Evolutionary conservation across 441 rosid species (phyloP), one percentile per base, ranked within the genome.

Genomic region (Sinapis alba): DNA sequence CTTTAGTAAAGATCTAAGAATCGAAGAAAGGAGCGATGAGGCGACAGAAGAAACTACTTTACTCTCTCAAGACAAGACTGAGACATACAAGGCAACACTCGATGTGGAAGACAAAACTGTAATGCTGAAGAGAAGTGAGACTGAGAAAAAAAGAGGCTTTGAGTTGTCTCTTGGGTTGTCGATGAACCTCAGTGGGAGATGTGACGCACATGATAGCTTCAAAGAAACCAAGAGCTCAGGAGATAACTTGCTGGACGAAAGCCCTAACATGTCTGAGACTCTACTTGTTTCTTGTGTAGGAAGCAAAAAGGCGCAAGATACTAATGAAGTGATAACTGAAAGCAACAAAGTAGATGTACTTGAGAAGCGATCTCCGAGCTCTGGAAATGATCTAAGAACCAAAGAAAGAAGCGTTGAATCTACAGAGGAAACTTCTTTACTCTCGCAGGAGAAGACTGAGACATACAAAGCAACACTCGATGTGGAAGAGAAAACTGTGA

Each of bases 341-440:
- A 38, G 64, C 0, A 59, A 15, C 23, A 51, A 50, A 61, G 73
- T 61, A 20, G 41, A 34, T 60, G 8, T 1, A 41, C 5, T 43
- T n/a, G 60, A n/a, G 54, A 70, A 41, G 41, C 62, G 81, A 62
- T 82, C 87, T 50, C 90, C 93, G 38, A 89, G 90, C 82, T 89
- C 87, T 6, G 71, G 79, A 78, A 68, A 83, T 65, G 84, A 85
- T 75, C 86, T 82, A 54, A 80, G 72, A 51, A 69, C 36, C 3
- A 85, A 84, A 71, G 90, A 81, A 54, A 83, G 80, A 69, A 80
- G 59, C 0, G 83, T 82, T 76, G 86, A 83, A 41, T 82, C 86
- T 0, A 28, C 32, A 1, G 91, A 85, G 19, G 73, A 73, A 62
- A 89, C 81, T 18, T 77, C 85, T 0, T 53, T 90, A 69, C 85